A percentile compares a stretch with the other conserved stretches of the same genome.
Conservation (phyloP, 257 asterid genomes). For the Parsonsia alboflavescens region DNA sequence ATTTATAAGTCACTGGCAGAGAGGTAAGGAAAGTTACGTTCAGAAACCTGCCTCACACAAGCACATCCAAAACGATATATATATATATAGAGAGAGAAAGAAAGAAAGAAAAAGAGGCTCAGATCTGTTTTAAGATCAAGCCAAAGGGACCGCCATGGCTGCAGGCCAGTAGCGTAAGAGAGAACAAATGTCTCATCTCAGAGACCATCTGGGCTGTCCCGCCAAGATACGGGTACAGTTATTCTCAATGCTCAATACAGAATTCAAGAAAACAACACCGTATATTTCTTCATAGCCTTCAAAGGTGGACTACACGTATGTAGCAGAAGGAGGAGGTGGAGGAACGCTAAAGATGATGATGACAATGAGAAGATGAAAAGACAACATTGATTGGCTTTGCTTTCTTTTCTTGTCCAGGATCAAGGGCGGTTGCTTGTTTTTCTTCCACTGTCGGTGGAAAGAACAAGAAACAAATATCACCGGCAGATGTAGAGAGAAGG, state of each 20-base stretch:
- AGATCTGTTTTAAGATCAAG: slow-evolving; percentile 4
- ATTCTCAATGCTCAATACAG: background rate
- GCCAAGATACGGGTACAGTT: slow-evolving; percentile 13
- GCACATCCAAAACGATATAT: background rate
- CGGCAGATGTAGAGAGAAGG: slow-evolving; percentile 12
- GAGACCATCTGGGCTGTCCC: background rate
- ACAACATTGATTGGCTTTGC: background rate
- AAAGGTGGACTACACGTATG: background rate
- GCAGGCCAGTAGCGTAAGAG: slow-evolving; percentile 7
- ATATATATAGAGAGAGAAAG: too few species aligned
- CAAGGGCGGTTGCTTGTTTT: background rate
- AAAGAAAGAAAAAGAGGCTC: slow-evolving; percentile 14
- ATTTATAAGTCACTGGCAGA: background rate
- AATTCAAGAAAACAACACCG: background rate
- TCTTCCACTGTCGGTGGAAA: background rate
- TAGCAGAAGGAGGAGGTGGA: too few species aligned
- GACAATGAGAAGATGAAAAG: too few species aligned
- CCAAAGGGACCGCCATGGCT: slow-evolving; percentile 15
- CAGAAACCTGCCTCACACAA: background rate
- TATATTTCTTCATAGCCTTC: background rate
- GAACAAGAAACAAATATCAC: background rate
- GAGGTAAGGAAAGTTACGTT: background rate
- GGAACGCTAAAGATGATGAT: too few species aligned
- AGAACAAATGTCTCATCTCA: too few species aligned
- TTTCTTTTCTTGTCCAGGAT: background rate